Conservation (phyloP, 2,329 filamentous ascomycete species). For the Talaromyces islandicus region DNA sequence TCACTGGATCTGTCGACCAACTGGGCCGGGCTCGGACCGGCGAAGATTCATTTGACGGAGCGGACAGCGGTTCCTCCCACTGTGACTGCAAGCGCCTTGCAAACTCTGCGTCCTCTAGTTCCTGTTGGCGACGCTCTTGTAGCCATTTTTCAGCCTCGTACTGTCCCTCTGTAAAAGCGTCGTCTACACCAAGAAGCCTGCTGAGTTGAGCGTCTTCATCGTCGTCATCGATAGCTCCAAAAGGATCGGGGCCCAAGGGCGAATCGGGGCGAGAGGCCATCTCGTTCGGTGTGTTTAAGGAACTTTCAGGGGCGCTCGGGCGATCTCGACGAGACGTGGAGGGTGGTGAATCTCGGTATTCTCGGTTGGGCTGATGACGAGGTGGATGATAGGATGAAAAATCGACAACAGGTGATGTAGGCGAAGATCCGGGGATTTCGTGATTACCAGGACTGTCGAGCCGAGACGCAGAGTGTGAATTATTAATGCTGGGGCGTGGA, state of each 20-base stretch:
- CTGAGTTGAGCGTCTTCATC: not conserved
- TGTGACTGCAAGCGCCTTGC: slow-evolving; percentile 32
- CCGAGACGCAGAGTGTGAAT: slow-evolving; percentile 5
- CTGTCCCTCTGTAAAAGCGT: slow-evolving; percentile 23
- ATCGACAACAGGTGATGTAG: not conserved
- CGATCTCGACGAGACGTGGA: not conserved
- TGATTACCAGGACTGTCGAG: slow-evolving; percentile 13
- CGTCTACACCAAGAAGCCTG: slow-evolving; percentile 20
- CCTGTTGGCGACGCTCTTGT: slow-evolving; percentile 24
- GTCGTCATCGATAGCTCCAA: not conserved
- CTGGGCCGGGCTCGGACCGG: not conserved
- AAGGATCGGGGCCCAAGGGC: not conserved
- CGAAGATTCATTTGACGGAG: not conserved
- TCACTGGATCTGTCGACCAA: not conserved
- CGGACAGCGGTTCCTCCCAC: slow-evolving; percentile 9
- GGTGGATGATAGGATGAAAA: not conserved
- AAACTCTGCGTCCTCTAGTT: slow-evolving; percentile 32
- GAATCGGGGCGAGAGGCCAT: not conserved
- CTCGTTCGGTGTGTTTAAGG: not conserved
- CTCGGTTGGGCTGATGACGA: not conserved
- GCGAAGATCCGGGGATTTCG: not conserved
- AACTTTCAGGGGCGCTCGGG: not conserved
- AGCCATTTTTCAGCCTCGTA: slow-evolving; percentile 26
- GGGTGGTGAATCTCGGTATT: not conserved
- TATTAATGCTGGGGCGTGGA: not conserved